Base-by-base conservation (phyloP, 352 stramenopile species). In the Pythium plurisporium region DNA sequence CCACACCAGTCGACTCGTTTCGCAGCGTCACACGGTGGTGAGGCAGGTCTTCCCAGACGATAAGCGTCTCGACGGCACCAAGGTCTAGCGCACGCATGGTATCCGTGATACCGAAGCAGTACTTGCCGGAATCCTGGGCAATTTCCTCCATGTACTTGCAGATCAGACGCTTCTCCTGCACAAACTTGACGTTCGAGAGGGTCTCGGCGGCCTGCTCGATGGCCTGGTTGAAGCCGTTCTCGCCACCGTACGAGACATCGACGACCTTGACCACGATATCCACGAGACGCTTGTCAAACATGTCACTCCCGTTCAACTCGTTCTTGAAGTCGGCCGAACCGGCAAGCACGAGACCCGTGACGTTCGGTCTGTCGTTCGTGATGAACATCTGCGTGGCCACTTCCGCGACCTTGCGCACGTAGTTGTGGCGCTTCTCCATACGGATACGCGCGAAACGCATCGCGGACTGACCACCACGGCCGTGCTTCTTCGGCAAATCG, bases 61-160 rank as follows among this genome's bases (percentile, higher is more conserved):
- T 99, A n/a, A 99, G 79, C 58, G 96, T 99, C 86, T 99, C 97
- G 0, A 99, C 96, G 0, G 97, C 96, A 36, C 97, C 97, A 44
- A 99, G 73, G 41, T 99, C 97, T 34, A 99, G 75, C 20, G 95
- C 96, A 73, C 98, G 97, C 68, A 99, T 93, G 9, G 97, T 99
- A 78, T 99, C 97, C 23, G 89, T 72, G 25, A 99, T 95, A 64
- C 98, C 97, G 69, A 99, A 99, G 80, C 97, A 99, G 83, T 99
- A 99, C 71, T 99, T 99, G 62, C 97, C 97, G 25, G 96, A 99
- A 76, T 99, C 97, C 69, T 89, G 83, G 33, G 88, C 91, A 63
- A 99, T 99, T 76, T 99, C 97, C 58, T 99, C 97, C 87, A 99
- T 99, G 78, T 99, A 99, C 54, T 90, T 94, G 67, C 98, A 94